A percentile compares a stretch with the other conserved stretches of the same genome.
These are phyloP conservation scores for Talaromyces sp. DNA, from an alignment of 2,329 filamentous ascomycete species.

Conservation along the genomic window DNA sequence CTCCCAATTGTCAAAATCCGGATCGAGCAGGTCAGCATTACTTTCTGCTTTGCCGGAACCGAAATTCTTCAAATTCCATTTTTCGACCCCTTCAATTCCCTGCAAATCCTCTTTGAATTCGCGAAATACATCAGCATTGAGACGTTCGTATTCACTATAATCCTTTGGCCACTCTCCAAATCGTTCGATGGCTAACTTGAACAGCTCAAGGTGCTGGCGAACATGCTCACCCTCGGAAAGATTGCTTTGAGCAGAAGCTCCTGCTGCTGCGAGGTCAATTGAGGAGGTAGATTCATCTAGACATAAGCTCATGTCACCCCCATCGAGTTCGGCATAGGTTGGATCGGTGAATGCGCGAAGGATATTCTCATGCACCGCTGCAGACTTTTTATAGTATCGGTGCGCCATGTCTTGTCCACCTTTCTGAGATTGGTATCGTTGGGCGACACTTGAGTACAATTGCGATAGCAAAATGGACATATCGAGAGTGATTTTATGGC, in stretches of 20 bases:
- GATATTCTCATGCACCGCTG: slow-evolving; percentile 33
- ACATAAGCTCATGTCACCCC: slow-evolving; percentile 19
- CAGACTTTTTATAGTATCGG: slow-evolving; percentile 37
- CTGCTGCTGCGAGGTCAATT: slow-evolving; percentile 18
- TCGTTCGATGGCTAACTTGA: slow-evolving; percentile 37
- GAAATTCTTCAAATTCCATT: slow-evolving; percentile 44
- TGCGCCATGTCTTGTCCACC: slow-evolving; percentile 29
- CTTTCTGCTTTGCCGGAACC: slow-evolving; percentile 45
- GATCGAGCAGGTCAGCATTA: slow-evolving; percentile 25
- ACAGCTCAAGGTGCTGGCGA: slow-evolving; percentile 32
- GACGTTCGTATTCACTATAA: slow-evolving; percentile 44
- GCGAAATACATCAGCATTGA: slow-evolving; percentile 43
- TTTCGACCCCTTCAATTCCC: slow-evolving; percentile 43
- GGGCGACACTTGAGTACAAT: slow-evolving; percentile 43
- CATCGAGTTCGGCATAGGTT: slow-evolving; percentile 25
- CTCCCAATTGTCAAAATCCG: slow-evolving; percentile 22
- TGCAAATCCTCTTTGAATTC: slow-evolving; percentile 38
- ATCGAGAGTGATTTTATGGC: slow-evolving; percentile 44
- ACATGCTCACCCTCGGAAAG: slow-evolving; percentile 27
- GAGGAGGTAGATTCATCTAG: slow-evolving; percentile 19
- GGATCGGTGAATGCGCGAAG: slow-evolving; percentile 33
- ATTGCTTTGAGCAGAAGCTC: slow-evolving; percentile 12
- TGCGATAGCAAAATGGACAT: slow-evolving; percentile 47
- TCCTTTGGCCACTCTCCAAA: slow-evolving; percentile 44
- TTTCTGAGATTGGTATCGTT: slow-evolving; percentile 29